Percentiles rank a stretch among this genome's conserved stretches.
Evolutionary conservation across 208 protist species (phyloP).

Genomic region (Trypanosomatidae sp.): DNA sequence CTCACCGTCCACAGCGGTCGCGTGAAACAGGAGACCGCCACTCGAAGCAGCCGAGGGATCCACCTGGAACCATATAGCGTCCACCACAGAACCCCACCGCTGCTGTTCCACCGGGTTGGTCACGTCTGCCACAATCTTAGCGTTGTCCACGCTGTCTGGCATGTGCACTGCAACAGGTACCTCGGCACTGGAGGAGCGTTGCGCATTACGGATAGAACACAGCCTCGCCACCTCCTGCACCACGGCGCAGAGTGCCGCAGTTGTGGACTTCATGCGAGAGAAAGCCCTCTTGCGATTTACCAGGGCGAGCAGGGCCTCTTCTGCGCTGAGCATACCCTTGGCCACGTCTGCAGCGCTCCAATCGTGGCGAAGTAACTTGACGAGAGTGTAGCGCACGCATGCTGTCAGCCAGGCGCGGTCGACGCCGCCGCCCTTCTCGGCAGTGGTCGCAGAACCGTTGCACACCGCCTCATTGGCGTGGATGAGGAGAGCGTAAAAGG

Average conservation of each 20-base stretch:
- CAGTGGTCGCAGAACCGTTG: neutral
- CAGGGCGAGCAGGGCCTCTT: conserved; percentile 22
- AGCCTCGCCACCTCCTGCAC: conserved; percentile 31
- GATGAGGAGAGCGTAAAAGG: conserved; percentile 3
- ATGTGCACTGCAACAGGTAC: conserved; percentile 34
- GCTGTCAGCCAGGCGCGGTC: conserved; percentile 33
- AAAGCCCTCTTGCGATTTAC: conserved; percentile 6
- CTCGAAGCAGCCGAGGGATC: conserved; percentile 47
- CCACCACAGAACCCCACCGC: conserved; percentile 58
- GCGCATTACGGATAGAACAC: conserved; percentile 7
- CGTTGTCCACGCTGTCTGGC: conserved; percentile 26
- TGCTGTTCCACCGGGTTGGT: conserved; percentile 39
- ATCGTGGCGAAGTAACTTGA: conserved; percentile 28
- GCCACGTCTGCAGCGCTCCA: conserved; percentile 23
- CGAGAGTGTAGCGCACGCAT: conserved; percentile 30
- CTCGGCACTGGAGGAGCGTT: conserved; percentile 14
- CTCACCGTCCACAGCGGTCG: conserved; percentile 12
- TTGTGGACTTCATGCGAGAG: conserved; percentile 12
- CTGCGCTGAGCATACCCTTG: conserved; percentile 10
- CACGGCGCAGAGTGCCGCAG: conserved; percentile 31
- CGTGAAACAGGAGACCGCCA: conserved; percentile 46
- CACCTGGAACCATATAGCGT: conserved; percentile 75
- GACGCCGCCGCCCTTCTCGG: neutral
- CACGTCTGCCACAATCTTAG: conserved; percentile 25
- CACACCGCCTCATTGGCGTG: conserved; percentile 7